Base-by-base conservation (phyloP, 441 rosid species). In the Populus tomentosa region DNA sequence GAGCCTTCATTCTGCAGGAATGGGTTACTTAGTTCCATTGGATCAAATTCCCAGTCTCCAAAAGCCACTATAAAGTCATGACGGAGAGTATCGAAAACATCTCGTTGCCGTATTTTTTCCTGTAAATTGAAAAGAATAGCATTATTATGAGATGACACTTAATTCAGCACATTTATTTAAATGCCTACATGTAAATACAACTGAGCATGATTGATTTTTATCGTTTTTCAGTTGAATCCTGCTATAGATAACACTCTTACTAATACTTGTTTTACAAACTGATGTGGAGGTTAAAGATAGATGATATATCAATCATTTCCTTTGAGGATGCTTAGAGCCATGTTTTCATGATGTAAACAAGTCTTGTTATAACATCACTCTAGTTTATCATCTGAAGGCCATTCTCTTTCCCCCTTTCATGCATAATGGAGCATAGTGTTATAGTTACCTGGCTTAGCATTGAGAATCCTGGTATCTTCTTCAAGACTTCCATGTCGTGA, bases 41-140 rank as follows among this genome's bases (percentile, higher is more conserved):
- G 92, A 83, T 86, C 92, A 56, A 89, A 89, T 7, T 87, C 87
- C 92, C 92, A 89, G 21, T 79, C 77, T 14, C 90, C 89, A 77
- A 89, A 89, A 75, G 82, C 78, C 24, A 76, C 88, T 66, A 83
- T 83, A 36, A 87, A 64, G 76, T 89, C 92, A 9, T 72, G 70
- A 9, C 84, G 81, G 6, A 89, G 87, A 8, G 89, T 81, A 72
- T 84, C 88, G 26, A 84, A 85, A 24, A 84, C 82, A 10, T 79
- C 86, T 63, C 76, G 83, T 24, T 89, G 82, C 1, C 65, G 77
- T 6, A 89, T 68, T 10, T 67, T 83, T 7, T 85, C 83, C 92
- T 85, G 86, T 16, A 42, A 4, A 24, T 33, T 8, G 71, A 75
- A 69, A 40, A 68, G 71, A 46, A 35, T 64, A 63, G 76, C 69